A percentile compares a stretch with the other conserved stretches of the same genome.
These are phyloP conservation scores for Skeletonema potamos DNA, from an alignment of 108 stramenopile genomes.

Conservation along the genomic window DNA sequence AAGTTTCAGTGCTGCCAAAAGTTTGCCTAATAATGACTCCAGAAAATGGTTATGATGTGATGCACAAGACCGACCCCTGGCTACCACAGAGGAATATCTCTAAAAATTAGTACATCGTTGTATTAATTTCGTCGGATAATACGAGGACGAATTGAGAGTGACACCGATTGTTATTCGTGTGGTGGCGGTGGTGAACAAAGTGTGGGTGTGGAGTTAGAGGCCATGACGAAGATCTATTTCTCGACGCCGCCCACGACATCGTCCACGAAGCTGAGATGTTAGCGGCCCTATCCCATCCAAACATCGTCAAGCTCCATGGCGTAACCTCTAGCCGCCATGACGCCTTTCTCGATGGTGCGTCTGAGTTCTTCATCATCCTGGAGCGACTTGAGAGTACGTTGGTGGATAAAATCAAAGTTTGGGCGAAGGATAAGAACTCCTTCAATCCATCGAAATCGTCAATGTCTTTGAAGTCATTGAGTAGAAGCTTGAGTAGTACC, in stretches of 20 bases:
- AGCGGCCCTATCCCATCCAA: neutral
- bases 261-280: slow-evolving; percentile 1
- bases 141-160: no score
- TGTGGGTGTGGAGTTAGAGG: no score
- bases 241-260: neutral
- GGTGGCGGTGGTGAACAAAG: no score
- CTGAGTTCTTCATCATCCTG: slow-evolving; percentile 74
- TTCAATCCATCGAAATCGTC: neutral
- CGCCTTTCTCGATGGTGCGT: slow-evolving; percentile 1
- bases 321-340: neutral
- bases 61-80: no score
- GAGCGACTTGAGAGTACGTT: slow-evolving; percentile 69
- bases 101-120: no score
- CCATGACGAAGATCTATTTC: neutral
- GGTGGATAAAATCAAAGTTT: neutral
- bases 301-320: neutral
- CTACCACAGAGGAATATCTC: no score
- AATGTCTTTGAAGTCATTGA: neutral
- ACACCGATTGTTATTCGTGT: no score
- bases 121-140: no score
- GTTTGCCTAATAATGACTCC: no score
- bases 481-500: neutral
- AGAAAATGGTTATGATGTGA: no score
- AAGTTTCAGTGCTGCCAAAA: no score
- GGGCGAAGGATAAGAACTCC: neutral